Evolutionary conservation across 2,329 filamentous ascomycete species (phyloP), one percentile per base, ranked within the genome.

Genomic region (Trichoderma atrobrunneum): DNA sequence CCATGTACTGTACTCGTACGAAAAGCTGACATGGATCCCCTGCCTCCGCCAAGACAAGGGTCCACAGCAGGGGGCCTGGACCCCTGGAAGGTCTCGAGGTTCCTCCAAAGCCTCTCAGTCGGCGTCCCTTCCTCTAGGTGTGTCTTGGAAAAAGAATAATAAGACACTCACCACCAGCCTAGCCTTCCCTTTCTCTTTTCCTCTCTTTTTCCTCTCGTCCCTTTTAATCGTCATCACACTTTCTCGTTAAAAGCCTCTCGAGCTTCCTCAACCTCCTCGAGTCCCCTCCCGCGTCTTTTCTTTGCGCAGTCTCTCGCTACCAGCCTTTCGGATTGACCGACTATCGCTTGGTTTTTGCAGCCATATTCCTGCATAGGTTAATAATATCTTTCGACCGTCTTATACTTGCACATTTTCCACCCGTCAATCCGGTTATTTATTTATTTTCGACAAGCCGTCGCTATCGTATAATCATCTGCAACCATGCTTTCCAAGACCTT

Each of bases 401-500:
- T 63, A 34, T 64, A 68, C 39, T 62, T 57, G 34, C 28, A 24
- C 8, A n/a, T 24, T n/a, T 51, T n/a, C 34, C 24, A 10, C 36
- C n/a, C 32, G 32, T 51, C 39, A 34, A 54, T 54, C 39, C 66
- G 66, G 57, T 34, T 70, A 34, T 60, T 48, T 57, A 68, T 51
- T 56, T 43, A 43, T 43, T 16, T 71, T 63, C 32, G 43, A 39
- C 36, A 34, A 66, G 11, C 51, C 12, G 28, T 70, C 66, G 54
- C 28, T 54, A 71, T 60, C 60, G 28, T 59, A 66, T 71, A 54
- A 68, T 73, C 66, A 39, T 57, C 21, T 21, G 39, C 67, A 73
- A 78, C 72, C 73, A 83, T 83, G 81, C 78, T 87, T 74, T 80
- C 83, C 80, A 87, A 85, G 78, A 65, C 85, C 68, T 73, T 87